phyloP scores from a whole-genome alignment of 306 rosid species.

The Betula pendula region DNA sequence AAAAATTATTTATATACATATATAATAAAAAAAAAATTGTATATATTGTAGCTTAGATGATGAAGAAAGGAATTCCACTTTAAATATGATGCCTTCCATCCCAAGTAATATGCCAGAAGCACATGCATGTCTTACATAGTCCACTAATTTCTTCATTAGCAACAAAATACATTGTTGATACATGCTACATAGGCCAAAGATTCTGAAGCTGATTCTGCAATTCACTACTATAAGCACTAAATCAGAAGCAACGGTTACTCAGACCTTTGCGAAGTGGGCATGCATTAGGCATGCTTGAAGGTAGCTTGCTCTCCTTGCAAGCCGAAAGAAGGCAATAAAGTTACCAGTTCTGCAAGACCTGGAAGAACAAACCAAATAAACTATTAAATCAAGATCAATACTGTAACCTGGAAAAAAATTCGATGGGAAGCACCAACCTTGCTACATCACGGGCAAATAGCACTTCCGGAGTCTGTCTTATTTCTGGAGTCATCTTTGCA shows the following conservation, averaged over 20 bases:
- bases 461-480: slow-evolving; percentile 89
- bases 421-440: slow-evolving; percentile 49
- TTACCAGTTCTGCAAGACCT: slow-evolving; percentile 93
- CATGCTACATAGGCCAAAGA: slow-evolving; percentile 18
- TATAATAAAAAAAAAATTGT: neutral
- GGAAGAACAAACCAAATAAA: slow-evolving; percentile 40
- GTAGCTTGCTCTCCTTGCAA: slow-evolving; percentile 87
- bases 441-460: slow-evolving; percentile 94
- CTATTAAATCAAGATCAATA: slow-evolving; percentile 29
- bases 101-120: slow-evolving; percentile 22
- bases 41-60: neutral
- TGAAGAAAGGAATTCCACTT: neutral
- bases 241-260: slow-evolving; percentile 22
- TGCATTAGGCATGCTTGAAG: slow-evolving; percentile 99
- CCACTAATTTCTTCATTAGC: slow-evolving; percentile 10
- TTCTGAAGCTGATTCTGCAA: slow-evolving; percentile 7
- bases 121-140: slow-evolving; percentile 18
- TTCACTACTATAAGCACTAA: slow-evolving; percentile 17
- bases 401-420: slow-evolving; percentile 20
- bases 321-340: slow-evolving; percentile 87
- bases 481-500: slow-evolving; percentile 96
- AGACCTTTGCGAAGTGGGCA: slow-evolving; percentile 97
- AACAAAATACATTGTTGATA: slow-evolving; percentile 21
- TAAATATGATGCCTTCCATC: slow-evolving; percentile 9
- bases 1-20: neutral